Evolutionary conservation across 1,284 basidiomycete genomes (phyloP).

Genomic region (Cryptococcus hybrid): DNA sequence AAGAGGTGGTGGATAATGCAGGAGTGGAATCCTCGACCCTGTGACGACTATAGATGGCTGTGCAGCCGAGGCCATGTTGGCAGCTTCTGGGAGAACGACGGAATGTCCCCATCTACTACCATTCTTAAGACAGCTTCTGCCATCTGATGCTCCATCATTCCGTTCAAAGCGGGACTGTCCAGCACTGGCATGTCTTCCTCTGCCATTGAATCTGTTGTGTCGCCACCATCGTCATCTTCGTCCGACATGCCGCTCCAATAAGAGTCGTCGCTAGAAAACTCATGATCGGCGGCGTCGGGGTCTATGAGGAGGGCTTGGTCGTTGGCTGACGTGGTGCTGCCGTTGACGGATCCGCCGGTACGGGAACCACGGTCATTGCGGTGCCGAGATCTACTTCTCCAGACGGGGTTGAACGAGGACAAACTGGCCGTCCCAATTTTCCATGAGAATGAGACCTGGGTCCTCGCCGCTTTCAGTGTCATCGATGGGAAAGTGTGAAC

Average conservation of each 20-base stretch:
- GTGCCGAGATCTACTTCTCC: constrained; percentile 25
- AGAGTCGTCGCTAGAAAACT: constrained; percentile 22
- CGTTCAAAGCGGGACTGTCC: constrained; percentile 41
- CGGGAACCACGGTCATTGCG: constrained; percentile 26
- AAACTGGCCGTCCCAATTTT: constrained; percentile 48
- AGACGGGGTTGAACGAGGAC: constrained; percentile 42
- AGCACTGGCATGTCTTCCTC: constrained; percentile 50
- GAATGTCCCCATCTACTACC: constrained; percentile 13
- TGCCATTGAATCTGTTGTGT: constrained; percentile 48
- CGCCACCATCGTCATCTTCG: constrained; percentile 35
- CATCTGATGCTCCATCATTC: constrained; percentile 35
- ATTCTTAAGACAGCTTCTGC: constrained; percentile 12
- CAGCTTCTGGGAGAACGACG: constrained; percentile 5
- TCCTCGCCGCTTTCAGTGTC: constrained; percentile 6
- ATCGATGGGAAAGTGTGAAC: constrained; percentile 14
- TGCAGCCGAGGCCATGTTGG: neutral
- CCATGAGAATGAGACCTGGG: constrained; percentile 42
- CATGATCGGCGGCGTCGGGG: constrained; percentile 32
- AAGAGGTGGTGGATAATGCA: constrained; percentile 24
- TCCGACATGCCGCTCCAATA: constrained; percentile 40
- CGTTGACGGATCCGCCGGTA: constrained; percentile 36
- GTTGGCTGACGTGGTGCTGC: constrained; percentile 25
- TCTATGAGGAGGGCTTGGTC: constrained; percentile 42
- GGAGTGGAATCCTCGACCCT: constrained; percentile 16
- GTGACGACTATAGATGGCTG: constrained; percentile 27